Conservation (phyloP, 2,329 filamentous ascomycete genomes). For the Biscogniauxia mediterranea region DNA sequence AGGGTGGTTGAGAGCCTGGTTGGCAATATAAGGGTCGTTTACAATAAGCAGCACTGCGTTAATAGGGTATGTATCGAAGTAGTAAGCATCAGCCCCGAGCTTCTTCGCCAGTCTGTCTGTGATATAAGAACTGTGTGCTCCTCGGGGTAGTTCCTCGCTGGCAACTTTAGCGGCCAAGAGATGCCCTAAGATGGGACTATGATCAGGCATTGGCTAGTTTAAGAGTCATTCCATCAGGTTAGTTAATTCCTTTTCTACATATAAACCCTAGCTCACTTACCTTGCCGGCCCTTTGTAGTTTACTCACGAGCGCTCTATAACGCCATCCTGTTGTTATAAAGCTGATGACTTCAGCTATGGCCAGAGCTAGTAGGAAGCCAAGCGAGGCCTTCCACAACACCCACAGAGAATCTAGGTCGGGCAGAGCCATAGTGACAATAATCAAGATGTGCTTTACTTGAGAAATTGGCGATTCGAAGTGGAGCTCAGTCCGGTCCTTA, state of each 20-base stretch:
- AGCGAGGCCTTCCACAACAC: slow-evolving; percentile 20
- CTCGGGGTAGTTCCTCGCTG: slow-evolving; percentile 25
- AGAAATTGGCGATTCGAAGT: neutral
- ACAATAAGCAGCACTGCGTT: slow-evolving; percentile 28
- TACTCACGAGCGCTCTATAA: slow-evolving; percentile 19
- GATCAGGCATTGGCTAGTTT: slow-evolving; percentile 30
- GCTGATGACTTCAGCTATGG: slow-evolving; percentile 9
- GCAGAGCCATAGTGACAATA: neutral
- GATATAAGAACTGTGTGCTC: slow-evolving; percentile 28
- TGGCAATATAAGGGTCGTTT: slow-evolving; percentile 30
- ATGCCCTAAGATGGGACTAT: slow-evolving; percentile 30
- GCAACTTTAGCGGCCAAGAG: slow-evolving; percentile 31
- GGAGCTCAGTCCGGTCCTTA: too few relatives aligned
- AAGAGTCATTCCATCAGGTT: slow-evolving; percentile 2
- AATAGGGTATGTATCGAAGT: slow-evolving; percentile 32
- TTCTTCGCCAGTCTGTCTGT: slow-evolving; percentile 22
- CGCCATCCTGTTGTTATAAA: slow-evolving; percentile 23
- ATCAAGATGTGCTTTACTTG: neutral
- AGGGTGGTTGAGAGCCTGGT: slow-evolving; percentile 30
- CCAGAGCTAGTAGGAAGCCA: slow-evolving; percentile 20
- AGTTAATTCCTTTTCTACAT: neutral
- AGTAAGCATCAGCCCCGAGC: slow-evolving; percentile 27
- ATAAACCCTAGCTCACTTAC: slow-evolving; percentile 11
- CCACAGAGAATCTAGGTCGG: slow-evolving; percentile 16
- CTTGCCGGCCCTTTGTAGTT: slow-evolving; percentile 24